phyloP scores from a whole-genome alignment of 768 basidiomycete species.

The Boletus reticulatus region DNA sequence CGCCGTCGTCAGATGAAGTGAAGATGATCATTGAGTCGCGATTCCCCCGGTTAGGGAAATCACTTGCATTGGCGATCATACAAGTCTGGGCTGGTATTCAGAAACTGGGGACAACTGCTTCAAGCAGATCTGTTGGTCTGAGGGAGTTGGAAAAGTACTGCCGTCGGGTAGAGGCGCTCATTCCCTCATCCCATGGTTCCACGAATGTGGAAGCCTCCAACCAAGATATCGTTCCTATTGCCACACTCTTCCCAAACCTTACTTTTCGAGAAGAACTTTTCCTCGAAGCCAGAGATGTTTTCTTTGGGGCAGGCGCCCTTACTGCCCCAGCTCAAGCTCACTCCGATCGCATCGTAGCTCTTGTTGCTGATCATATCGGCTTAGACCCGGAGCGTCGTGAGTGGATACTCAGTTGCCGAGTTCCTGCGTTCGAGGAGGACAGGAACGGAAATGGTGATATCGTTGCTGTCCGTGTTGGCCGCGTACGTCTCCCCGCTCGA shows the following conservation, averaged over 20 bases:
- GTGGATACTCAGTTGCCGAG: constrained; percentile 66
- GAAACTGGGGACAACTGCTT: constrained; percentile 46
- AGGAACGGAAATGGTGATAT: constrained; percentile 63
- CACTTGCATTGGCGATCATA: constrained; percentile 51
- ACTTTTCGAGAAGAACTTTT: constrained; percentile 84
- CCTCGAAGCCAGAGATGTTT: constrained; percentile 85
- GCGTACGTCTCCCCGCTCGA: constrained; percentile 54
- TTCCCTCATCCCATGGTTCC: constrained; percentile 47
- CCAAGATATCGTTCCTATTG: constrained; percentile 32
- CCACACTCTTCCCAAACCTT: constrained; percentile 63
- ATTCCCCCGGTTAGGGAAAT: constrained; percentile 60
- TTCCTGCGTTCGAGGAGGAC: constrained; percentile 66
- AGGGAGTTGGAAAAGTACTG: constrained; percentile 86
- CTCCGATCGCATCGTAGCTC: constrained; percentile 45
- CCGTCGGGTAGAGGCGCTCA: constrained; percentile 58
- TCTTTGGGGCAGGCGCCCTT: constrained; percentile 71
- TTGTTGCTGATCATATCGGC: constrained; percentile 61
- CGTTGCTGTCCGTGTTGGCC: constrained; percentile 58
- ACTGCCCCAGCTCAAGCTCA: constrained; percentile 53
- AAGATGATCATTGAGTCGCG: constrained; percentile 62
- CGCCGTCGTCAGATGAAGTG: constrained; percentile 69
- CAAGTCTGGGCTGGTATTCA: constrained; percentile 67
- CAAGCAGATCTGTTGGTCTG: constrained; percentile 64
- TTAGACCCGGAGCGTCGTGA: constrained; percentile 66
- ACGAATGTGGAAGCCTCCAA: constrained; percentile 38